A percentile compares a stretch with the other conserved stretches of the same genome.
phyloP scores from a whole-genome alignment of 2,329 filamentous ascomycete genomes.

The Hypoxylon sp. region DNA sequence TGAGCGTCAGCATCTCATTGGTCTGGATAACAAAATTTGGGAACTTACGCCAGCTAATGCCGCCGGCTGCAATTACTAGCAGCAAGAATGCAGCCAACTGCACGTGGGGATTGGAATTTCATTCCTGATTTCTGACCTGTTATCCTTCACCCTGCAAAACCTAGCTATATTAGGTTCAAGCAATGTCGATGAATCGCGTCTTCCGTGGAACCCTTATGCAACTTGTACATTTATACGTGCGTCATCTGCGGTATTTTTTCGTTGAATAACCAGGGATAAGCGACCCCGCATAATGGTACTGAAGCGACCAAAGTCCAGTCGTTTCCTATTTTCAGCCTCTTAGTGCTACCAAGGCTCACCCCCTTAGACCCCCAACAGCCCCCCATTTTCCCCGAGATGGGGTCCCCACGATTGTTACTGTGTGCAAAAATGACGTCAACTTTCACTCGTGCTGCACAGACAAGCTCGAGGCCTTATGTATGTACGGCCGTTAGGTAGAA shows the following conservation, averaged over 20 bases:
- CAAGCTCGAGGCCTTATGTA: conserved; percentile 9
- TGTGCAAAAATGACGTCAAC: conserved; percentile 32
- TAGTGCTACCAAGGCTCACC: conserved; percentile 24
- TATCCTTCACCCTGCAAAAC: not conserved
- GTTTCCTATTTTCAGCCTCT: conserved; percentile 30
- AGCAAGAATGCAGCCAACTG: conserved; percentile 29
- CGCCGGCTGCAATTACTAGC: conserved; percentile 27
- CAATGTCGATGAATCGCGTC: conserved; percentile 14
- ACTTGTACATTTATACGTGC: conserved; percentile 5
- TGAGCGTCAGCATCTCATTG: conserved; percentile 26
- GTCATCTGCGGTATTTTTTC: conserved; percentile 17
- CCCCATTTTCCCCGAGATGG: conserved; percentile 25
- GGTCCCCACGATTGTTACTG: conserved; percentile 17
- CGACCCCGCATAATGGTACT: conserved; percentile 20
- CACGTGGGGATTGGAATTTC: conserved; percentile 28
- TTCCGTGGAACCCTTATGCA: not conserved
- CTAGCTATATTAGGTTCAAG: not conserved
- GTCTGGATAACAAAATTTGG: not conserved
- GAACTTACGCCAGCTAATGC: conserved; percentile 24
- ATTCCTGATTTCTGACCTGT: conserved; percentile 27
- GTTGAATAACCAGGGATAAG: conserved; percentile 15
- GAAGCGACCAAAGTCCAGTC: conserved; percentile 1
- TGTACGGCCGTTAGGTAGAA: conserved; percentile 28
- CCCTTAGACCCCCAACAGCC: conserved; percentile 6
- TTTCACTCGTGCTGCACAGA: conserved; percentile 11